These are phyloP conservation scores for Elaeis oleifera DNA, from an alignment of 202 grass and related monocot genomes.

Conservation along the genomic window DNA sequence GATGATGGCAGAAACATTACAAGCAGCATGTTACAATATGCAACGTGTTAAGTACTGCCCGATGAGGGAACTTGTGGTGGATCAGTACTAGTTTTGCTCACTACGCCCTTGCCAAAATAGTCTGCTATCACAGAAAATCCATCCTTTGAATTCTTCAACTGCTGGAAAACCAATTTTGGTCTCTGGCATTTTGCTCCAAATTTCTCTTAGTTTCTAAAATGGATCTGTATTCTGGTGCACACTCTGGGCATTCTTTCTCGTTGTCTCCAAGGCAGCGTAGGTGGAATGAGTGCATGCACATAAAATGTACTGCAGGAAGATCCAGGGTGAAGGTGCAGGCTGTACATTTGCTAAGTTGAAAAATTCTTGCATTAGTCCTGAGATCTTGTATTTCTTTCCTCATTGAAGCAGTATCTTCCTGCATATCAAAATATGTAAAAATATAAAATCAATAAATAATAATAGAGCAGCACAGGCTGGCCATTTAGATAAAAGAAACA, in stretches of 20 bases:
- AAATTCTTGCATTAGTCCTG: constrained; percentile 17
- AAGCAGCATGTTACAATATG: too few species aligned
- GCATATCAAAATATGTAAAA: too few species aligned
- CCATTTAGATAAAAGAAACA: too few species aligned
- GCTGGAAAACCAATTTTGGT: constrained; percentile 78
- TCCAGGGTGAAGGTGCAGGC: not conserved
- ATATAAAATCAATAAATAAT: too few species aligned
- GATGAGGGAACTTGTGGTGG: constrained; percentile 30
- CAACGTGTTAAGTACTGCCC: not conserved
- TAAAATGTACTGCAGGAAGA: constrained; percentile 63
- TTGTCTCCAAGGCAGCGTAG: constrained; percentile 88
- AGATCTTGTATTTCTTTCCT: constrained; percentile 82
- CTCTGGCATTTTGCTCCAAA: constrained; percentile 77
- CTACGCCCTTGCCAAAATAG: constrained; percentile 93
- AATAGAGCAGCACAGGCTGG: too few species aligned
- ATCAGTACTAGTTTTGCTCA: constrained; percentile 58
- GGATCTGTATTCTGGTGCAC: constrained; percentile 13
- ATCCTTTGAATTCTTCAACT: constrained; percentile 73
- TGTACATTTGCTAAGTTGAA: not conserved
- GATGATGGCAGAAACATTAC: too few species aligned
- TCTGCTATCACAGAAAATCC: constrained; percentile 85
- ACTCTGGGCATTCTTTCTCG: constrained; percentile 83
- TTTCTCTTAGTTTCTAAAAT: constrained; percentile 71
- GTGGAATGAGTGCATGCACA: constrained; percentile 99
- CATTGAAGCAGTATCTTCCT: constrained; percentile 73